These are phyloP conservation scores for Nakaseomyces uthaithaninus DNA, from an alignment of 1,139 yeast genomes.

Conservation along the genomic window DNA sequence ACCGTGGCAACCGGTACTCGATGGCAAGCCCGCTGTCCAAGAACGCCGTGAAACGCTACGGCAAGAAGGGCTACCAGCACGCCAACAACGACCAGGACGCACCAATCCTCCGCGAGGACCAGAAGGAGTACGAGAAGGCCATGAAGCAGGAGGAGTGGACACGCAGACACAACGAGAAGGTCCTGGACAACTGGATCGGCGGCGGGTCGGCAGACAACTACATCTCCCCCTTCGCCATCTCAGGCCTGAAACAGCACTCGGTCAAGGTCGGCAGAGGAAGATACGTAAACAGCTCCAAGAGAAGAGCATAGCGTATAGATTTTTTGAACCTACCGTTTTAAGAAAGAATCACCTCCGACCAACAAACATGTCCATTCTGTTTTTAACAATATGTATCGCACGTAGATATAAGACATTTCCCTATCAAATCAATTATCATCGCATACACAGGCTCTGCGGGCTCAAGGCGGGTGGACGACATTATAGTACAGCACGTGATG, in stretches of 20 bases:
- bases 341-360: too few species aligned
- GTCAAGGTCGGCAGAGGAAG: slow-evolving; percentile 81
- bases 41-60: slow-evolving; percentile 51
- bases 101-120: slow-evolving; percentile 73
- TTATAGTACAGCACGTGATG: too few species aligned
- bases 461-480: too few species aligned
- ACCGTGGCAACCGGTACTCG: slow-evolving; percentile 74
- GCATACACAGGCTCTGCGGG: too few species aligned
- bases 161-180: slow-evolving; percentile 75
- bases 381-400: too few species aligned
- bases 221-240: slow-evolving; percentile 80
- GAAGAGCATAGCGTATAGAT: too few species aligned
- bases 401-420: too few species aligned
- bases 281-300: slow-evolving; percentile 55
- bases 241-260: slow-evolving; percentile 54
- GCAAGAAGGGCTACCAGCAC: slow-evolving; percentile 68
- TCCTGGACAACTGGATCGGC: slow-evolving; percentile 81
- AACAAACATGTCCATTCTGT: too few species aligned
- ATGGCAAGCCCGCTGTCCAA: slow-evolving; percentile 69
- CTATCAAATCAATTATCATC: too few species aligned
- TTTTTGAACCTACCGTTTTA: too few species aligned
- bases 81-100: slow-evolving; percentile 49
- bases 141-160: slow-evolving; percentile 84
- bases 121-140: slow-evolving; percentile 84
- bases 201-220: slow-evolving; percentile 86